Evolutionary conservation across 2,329 filamentous ascomycete species (phyloP).

Genomic region (Plectosphaerella cucumerina): DNA sequence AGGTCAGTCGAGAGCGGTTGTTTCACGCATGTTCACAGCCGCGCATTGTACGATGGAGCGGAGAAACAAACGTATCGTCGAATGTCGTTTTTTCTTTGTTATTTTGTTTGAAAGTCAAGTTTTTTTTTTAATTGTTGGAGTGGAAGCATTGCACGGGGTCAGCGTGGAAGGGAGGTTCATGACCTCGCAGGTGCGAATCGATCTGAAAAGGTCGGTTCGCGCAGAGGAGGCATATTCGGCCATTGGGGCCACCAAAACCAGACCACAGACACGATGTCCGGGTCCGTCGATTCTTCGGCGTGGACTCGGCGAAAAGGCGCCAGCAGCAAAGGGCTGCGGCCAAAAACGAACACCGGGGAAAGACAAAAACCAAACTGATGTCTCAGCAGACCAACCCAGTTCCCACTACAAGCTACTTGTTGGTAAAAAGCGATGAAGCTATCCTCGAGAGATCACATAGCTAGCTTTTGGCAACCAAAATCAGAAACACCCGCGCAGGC

Average conservation of each 20-base stretch:
- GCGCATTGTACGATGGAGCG: constrained; percentile 8
- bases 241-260: constrained; percentile 1
- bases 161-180: background rate
- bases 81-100: constrained; percentile 4
- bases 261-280: constrained; percentile 1
- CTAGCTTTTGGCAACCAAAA: constrained; percentile 11
- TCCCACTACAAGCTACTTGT: background rate
- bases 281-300: background rate
- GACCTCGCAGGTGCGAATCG: background rate
- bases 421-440: constrained; percentile 12
- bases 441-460: constrained; percentile 13
- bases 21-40: background rate
- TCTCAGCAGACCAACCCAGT: constrained; percentile 4
- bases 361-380: constrained; percentile 7
- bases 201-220: background rate
- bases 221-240: background rate
- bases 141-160: background rate
- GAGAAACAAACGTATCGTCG: constrained; percentile 6
- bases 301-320: background rate
- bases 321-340: background rate
- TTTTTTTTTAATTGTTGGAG: constrained; percentile 2
- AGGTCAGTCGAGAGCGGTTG: constrained; percentile 12
- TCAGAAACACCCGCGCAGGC: background rate
- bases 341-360: background rate
- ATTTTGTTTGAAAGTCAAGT: constrained; percentile 1